Percentiles rank a stretch among this genome's conserved stretches.
Evolutionary conservation across 1,284 basidiomycete genomes (phyloP).

Genomic region (Fomitiporia mediterranea): DNA sequence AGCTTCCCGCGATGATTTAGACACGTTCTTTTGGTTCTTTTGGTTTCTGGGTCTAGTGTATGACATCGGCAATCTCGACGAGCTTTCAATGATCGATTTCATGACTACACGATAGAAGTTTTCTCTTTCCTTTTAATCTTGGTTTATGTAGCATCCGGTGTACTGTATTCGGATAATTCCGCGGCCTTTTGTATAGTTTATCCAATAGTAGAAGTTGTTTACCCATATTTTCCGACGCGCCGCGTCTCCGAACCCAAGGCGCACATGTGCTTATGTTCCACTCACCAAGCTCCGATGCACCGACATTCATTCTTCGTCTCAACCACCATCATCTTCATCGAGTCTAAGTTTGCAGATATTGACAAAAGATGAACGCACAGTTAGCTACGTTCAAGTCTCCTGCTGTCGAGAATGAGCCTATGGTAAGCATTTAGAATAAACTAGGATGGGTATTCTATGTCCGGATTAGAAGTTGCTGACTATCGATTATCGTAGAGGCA

Average conservation of each 20-base stretch:
- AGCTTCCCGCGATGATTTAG: conserved; percentile 52
- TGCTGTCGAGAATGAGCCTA: conserved; percentile 84
- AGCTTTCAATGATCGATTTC: no score
- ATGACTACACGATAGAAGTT: no score
- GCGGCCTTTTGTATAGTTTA: no score
- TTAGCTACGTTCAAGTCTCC: conserved; percentile 83
- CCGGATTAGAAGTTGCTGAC: conserved; percentile 26
- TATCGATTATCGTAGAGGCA: conserved; percentile 34
- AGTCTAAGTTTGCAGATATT: background rate
- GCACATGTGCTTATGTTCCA: no score
- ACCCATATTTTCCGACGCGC: background rate
- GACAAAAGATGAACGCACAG: conserved; percentile 54
- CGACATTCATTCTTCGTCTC: background rate
- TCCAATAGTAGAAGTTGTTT: no score
- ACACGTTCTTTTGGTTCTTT: background rate
- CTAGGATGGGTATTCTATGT: no score
- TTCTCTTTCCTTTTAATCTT: no score
- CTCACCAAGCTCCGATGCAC: conserved; percentile 1
- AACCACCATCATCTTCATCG: background rate
- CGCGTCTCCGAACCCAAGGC: no score
- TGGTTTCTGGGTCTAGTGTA: background rate
- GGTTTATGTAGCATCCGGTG: no score
- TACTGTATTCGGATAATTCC: no score
- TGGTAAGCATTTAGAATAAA: no score
- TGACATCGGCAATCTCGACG: no score